Evolutionary conservation across 306 rosid genomes (phyloP).

Genomic region (Neltuma alba): DNA sequence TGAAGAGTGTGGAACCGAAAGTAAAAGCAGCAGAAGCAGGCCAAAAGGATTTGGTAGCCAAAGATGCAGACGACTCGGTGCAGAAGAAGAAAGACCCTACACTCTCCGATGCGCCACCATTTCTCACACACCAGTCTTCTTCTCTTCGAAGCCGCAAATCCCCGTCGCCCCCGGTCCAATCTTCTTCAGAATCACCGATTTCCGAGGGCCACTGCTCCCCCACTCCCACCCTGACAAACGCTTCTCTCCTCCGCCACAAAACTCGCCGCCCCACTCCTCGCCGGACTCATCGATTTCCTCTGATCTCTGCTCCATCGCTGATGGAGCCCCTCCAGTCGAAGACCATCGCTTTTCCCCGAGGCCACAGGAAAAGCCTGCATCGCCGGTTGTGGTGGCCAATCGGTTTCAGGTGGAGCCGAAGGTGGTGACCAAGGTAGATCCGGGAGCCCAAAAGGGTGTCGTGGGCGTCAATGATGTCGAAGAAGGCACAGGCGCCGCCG

Average conservation of each 20-base stretch:
- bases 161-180: slow-evolving; percentile 53
- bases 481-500: slow-evolving; percentile 3
- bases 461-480: slow-evolving; percentile 39
- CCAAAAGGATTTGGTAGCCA: background rate
- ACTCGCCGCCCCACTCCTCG: slow-evolving; percentile 22
- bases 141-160: slow-evolving; percentile 38
- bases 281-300: slow-evolving; percentile 49
- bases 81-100: slow-evolving; percentile 24
- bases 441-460: slow-evolving; percentile 54
- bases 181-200: slow-evolving; percentile 41
- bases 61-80: background rate
- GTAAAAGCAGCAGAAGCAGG: background rate
- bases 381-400: slow-evolving; percentile 46
- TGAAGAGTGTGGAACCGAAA: background rate
- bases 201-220: slow-evolving; percentile 39
- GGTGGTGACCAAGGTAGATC: slow-evolving; percentile 58
- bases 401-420: slow-evolving; percentile 57
- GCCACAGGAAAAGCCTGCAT: slow-evolving; percentile 17
- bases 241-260: slow-evolving; percentile 29
- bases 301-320: slow-evolving; percentile 38
- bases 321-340: slow-evolving; percentile 36
- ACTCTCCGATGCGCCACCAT: slow-evolving; percentile 27
- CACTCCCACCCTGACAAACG: slow-evolving; percentile 25
- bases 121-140: slow-evolving; percentile 32
- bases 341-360: slow-evolving; percentile 24